Base-by-base conservation (phyloP, 2,329 filamentous ascomycete species). In the Clonostachys rosea region DNA sequence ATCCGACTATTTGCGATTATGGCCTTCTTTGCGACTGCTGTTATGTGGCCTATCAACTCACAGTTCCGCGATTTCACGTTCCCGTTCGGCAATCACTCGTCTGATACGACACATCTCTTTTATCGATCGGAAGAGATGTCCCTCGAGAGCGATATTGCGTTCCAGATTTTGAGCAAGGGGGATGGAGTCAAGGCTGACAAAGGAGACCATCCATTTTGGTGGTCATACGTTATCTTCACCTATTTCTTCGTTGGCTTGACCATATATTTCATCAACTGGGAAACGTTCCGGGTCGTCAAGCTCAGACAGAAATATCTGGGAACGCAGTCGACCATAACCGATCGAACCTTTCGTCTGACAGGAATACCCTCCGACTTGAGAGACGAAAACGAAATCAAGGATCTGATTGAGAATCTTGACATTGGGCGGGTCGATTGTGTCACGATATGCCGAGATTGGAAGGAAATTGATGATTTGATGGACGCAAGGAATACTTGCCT, bases 161-260 rank as follows among this genome's bases (percentile, higher is more conserved):
- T 30, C 24, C 24, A 30, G 24, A 3, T 30, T 10, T 30, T 30
- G 24, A 30, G 9, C 35, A 61, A 65, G 43, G 67, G 58, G 44
- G 60, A 64, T 34, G 55, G 55, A 4, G 60, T 63, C 35, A 63
- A 63, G 52, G 66, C 68, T 39, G 58, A 53, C 46, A 63, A 62
- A 43, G 61, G 59, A 44, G 62, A 66, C 37, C 56, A 47, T 11
- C 52, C 57, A 8, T 96, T 91, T 57, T 71, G 96, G 2, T 96
- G 92, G 91, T 88, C 92, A 59, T 96, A 97, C 60, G 80, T 96
- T 13, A 75, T 88, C n/a, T 99, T 99, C 58, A 89, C 91, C 2
- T 99, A 96, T 70, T 76, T 97, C 44, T 99, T 97, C 65, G 92
- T 87, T 6, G 81, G 74, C 2, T 69, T 97, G 40, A 87, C 89